These are phyloP conservation scores for Clausena lansium DNA, from an alignment of 345 rosid genomes.

Conservation along the genomic window DNA sequence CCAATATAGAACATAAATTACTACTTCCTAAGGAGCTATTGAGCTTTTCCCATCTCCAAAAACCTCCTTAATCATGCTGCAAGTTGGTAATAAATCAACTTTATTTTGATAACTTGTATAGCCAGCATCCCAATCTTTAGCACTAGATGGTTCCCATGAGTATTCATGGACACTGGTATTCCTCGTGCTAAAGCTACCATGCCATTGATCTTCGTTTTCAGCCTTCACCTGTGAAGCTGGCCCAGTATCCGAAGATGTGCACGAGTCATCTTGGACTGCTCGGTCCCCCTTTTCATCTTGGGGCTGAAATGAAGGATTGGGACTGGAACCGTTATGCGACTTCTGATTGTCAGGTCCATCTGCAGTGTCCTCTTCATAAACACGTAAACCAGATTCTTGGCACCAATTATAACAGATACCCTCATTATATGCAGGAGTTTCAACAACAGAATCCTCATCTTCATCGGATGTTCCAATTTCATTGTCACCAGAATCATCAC, in stretches of 20 bases:
- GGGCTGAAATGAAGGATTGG: slow-evolving; percentile 7
- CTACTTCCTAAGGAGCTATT: neutral
- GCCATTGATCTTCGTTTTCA: slow-evolving; percentile 21
- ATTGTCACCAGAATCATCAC: slow-evolving; percentile 24
- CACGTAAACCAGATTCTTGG: neutral
- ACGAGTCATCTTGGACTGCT: slow-evolving; percentile 36
- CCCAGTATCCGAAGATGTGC: slow-evolving; percentile 35
- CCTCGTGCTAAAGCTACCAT: slow-evolving; percentile 18
- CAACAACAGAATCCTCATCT: slow-evolving; percentile 35
- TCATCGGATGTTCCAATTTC: slow-evolving; percentile 14
- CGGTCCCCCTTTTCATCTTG: slow-evolving; percentile 17
- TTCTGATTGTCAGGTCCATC: slow-evolving; percentile 8
- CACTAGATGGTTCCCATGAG: slow-evolving; percentile 32
- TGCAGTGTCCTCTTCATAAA: slow-evolving; percentile 24
- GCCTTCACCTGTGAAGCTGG: slow-evolving; percentile 5
- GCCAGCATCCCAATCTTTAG: slow-evolving; percentile 45
- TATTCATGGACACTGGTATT: slow-evolving; percentile 25
- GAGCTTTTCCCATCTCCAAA: slow-evolving; percentile 39
- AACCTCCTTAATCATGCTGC: slow-evolving; percentile 55
- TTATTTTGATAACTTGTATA: slow-evolving; percentile 23
- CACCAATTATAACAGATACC: slow-evolving; percentile 9
- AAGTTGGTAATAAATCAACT: slow-evolving; percentile 46
- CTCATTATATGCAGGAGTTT: slow-evolving; percentile 27
- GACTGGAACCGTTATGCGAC: slow-evolving; percentile 8
- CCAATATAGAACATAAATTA: neutral